phyloP scores from a whole-genome alignment of 139 green algal species.

The Tetraselmis striata region DNA sequence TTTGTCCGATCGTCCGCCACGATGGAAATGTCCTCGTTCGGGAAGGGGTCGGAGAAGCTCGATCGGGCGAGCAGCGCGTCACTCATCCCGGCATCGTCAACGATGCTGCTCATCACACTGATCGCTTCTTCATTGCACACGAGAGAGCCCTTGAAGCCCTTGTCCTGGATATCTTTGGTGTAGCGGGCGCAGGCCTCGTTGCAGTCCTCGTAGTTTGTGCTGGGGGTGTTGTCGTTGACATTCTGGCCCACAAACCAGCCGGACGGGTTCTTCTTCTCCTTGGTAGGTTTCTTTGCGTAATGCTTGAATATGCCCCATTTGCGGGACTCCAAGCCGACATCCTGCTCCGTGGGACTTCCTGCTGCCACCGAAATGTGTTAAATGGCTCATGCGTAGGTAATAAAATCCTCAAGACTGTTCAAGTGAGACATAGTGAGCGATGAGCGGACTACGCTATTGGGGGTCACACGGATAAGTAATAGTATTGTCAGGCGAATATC shows the following conservation, averaged over 20 bases:
- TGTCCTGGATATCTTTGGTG: not conserved
- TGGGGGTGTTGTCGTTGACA: not conserved
- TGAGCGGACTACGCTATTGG: too few relatives aligned
- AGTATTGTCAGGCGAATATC: too few relatives aligned
- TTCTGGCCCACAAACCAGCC: not conserved
- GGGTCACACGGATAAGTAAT: too few relatives aligned
- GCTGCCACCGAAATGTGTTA: too few relatives aligned
- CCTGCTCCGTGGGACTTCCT: too few relatives aligned
- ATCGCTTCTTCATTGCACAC: not conserved
- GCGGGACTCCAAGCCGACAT: too few relatives aligned
- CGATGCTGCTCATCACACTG: not conserved
- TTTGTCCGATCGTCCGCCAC: not conserved
- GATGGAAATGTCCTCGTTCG: not conserved
- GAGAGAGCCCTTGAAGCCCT: not conserved
- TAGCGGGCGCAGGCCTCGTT: not conserved
- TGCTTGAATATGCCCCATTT: too few relatives aligned
- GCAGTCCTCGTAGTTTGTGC: not conserved
- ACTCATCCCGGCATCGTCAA: not conserved
- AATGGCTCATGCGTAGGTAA: too few relatives aligned
- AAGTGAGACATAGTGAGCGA: too few relatives aligned
- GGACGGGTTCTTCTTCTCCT: not conserved
- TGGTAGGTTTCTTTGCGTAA: too few relatives aligned
- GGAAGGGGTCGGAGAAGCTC: not conserved
- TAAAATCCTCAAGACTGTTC: too few relatives aligned
- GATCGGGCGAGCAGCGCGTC: not conserved